Base-by-base conservation (phyloP, 1,139 yeast genomes). In the Taphrina confusa region DNA sequence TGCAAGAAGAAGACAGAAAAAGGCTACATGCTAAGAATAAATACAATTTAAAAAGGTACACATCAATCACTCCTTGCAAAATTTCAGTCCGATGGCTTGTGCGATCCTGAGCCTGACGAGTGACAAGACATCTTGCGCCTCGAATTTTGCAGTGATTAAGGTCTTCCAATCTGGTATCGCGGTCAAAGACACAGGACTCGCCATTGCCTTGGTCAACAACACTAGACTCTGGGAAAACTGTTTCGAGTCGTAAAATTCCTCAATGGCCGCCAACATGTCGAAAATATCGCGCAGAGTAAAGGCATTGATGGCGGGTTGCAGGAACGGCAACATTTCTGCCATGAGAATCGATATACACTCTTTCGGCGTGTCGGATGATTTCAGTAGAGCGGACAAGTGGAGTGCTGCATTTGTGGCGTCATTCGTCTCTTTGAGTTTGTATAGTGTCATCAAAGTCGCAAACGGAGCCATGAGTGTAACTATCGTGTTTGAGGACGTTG, bases 241-340 rank as follows among this genome's bases (percentile, higher is more conserved):
- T 9, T 20, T 25, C 28, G 46, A 27, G 37, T 55, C 59, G 27
- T 34, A 33, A 27, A 34, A 55, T 14, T 55, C 59, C 40, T 56
- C 60, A 5, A 46, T 22, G 5, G 54, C 60, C 18, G 60, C 60
- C 22, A 47, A 25, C 12, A 27, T 39, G 31, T 46, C 60, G 25
- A 33, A 56, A 31, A 56, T 22, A 28, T 56, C 60, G 20, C 46
- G 36, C 44, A 30, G 16, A 1, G 36, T 14, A 34, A 36, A 30
- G 9, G 36, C 39, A 22, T 44, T 45, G 2, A n/a, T n/a, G 20
- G 37, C n/a, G 12, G 46, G 23, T 18, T 47, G 42, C 6, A 56
- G 39, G 5, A 56, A 37, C 12, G 60, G 54, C 16, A 56, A 25
- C 34, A 56, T 27, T 25, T 56, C 60, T 8, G 54, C 60, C 54